These are phyloP conservation scores for Candida verbasci DNA, from an alignment of 805 yeast genomes.

Conservation along the genomic window DNA sequence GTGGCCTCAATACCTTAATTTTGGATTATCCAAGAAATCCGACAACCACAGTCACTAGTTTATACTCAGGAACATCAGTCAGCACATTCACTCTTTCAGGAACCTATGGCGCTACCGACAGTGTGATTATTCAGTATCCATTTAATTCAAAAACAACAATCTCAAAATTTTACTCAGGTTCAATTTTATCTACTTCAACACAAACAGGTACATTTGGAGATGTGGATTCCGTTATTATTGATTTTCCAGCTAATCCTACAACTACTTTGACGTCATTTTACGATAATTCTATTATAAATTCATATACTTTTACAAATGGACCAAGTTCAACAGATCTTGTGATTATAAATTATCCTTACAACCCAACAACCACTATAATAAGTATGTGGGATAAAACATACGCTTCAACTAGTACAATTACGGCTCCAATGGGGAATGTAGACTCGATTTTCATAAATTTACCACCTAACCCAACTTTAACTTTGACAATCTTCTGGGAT, in stretches of 20 bases:
- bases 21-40: conserved; percentile 3
- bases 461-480: conserved; percentile 2
- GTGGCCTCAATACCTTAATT: background rate
- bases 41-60: background rate
- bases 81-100: background rate
- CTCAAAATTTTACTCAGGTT: background rate
- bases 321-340: background rate
- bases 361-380: conserved; percentile 2
- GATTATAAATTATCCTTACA: conserved; percentile 1
- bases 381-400: background rate
- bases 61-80: conserved; percentile 2
- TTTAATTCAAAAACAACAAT: conserved; percentile 8
- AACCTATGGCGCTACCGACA: conserved; percentile 4
- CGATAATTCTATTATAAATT: background rate
- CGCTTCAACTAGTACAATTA: background rate
- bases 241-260: conserved; percentile 9
- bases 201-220: background rate
- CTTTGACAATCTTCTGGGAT: background rate
- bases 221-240: conserved; percentile 8
- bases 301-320: background rate
- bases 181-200: background rate
- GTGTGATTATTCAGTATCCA: conserved; percentile 9
- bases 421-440: background rate
- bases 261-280: background rate
- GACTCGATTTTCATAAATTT: background rate